Conservation (phyloP, 345 rosid species). For the Gossypium anomalum region DNA sequence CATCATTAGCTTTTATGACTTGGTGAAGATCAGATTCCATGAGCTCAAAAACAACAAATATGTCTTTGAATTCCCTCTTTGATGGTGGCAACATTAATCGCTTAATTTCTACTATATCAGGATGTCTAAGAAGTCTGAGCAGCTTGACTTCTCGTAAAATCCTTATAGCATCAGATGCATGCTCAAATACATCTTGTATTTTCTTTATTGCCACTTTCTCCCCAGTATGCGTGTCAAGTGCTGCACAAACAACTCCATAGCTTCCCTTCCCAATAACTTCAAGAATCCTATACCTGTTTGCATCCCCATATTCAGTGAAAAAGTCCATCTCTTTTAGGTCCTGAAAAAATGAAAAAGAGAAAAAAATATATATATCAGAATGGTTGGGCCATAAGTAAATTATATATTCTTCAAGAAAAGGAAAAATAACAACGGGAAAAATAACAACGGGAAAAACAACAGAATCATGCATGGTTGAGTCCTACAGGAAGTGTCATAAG, state of each 20-base stretch:
- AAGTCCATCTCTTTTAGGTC: conserved; percentile 73
- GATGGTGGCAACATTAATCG: conserved; percentile 94
- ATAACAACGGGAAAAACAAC: background rate
- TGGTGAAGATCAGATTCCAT: conserved; percentile 93
- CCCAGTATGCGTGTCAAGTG: conserved; percentile 87
- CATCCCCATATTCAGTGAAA: conserved; percentile 96
- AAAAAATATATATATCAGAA: background rate
- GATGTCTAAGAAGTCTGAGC: conserved; percentile 81
- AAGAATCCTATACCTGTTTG: conserved; percentile 77
- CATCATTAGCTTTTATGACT: conserved; percentile 22
- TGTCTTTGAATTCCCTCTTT: conserved; percentile 88
- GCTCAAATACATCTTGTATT: conserved; percentile 86
- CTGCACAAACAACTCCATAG: conserved; percentile 98
- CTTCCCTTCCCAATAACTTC: conserved; percentile 96
- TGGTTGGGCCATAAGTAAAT: background rate
- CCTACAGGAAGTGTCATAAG: background rate
- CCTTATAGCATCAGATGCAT: conserved; percentile 79
- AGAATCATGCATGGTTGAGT: background rate
- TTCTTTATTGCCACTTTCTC: conserved; percentile 94
- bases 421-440: background rate
- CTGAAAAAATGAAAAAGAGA: background rate
- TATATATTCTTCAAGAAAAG: background rate
- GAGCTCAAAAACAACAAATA: conserved; percentile 52
- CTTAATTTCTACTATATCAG: conserved; percentile 93
- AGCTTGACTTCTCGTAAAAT: conserved; percentile 91